Base-by-base conservation (phyloP, 148 eudicot species). In the Pharnaceum exiguum region DNA sequence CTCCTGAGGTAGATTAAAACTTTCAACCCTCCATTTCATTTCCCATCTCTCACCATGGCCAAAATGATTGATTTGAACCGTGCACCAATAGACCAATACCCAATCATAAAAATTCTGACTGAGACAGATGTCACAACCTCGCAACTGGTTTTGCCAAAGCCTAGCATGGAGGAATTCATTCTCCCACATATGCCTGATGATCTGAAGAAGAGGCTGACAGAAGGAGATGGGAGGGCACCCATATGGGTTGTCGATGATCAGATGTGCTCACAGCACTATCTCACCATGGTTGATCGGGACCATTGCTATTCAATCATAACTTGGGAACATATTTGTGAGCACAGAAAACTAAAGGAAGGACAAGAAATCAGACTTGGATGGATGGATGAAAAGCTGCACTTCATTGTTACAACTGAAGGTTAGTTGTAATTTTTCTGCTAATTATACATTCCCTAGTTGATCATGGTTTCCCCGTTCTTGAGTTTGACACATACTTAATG, bases 161-260 rank as follows among this genome's bases (percentile, higher is more conserved):
- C 61, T 28, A 35, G 69, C 13, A 66, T 71, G 1, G 79, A 75
- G 28, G 79, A 75, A 12, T 64, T 62, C 60, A 62, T 75, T 18
- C 16, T 75, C 38, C 57, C 65, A 8, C 50, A 67, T 48, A 61
- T 75, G 75, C 62, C 71, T 6, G 50, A 30, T 1, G 29, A n/a
- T 21, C 11, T 66, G 22, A 61, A 44, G 43, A 18, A 38, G 3
- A 71, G 75, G 62, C 70, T 75, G 26, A 29, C n/a, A 8, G 54
- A 60, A 11, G 66, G 60, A 57, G 71, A 66, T 46, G 48, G 70
- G 1, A 46, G 79, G 17, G 69, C 66, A 47, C 51, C 71, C 35
- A 57, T 75, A 33, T 71, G 72, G 75, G 61, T 75, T 8, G 72
- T 71, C 7, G 75, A 75, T 54, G 79, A 75, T 48, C 59, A 57